These are phyloP conservation scores for Lactifluus pinguis DNA, from an alignment of 768 basidiomycete species.

Conservation along the genomic window DNA sequence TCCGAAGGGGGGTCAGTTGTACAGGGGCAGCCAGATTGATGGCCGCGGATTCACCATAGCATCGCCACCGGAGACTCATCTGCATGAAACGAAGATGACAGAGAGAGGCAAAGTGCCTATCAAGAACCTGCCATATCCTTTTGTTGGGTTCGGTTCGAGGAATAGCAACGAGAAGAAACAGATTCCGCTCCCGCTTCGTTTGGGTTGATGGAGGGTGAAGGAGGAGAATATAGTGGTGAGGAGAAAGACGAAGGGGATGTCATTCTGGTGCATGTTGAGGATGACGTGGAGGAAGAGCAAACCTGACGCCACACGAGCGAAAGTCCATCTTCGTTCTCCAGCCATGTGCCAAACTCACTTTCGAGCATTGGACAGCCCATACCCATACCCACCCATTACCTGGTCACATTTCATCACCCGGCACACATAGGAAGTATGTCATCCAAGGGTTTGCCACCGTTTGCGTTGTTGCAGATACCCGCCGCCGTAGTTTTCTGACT, in stretches of 20 bases:
- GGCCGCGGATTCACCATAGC: slow-evolving; percentile 10
- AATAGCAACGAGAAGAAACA: slow-evolving; percentile 43
- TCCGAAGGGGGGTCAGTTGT: no score
- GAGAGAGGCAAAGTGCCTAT: slow-evolving; percentile 45
- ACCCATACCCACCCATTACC: slow-evolving; percentile 60
- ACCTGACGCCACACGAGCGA: slow-evolving; percentile 29
- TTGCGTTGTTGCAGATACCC: slow-evolving; percentile 23
- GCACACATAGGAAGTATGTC: slow-evolving; percentile 34
- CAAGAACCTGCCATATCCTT: slow-evolving; percentile 60
- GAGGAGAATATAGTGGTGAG: slow-evolving; percentile 22
- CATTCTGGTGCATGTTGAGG: slow-evolving; percentile 28
- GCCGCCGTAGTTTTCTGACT: no score
- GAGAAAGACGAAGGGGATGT: slow-evolving; percentile 21
- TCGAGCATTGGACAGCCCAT: slow-evolving; percentile 80
- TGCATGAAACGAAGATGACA: slow-evolving; percentile 11
- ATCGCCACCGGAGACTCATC: slow-evolving; percentile 30
- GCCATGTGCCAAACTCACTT: slow-evolving; percentile 46
- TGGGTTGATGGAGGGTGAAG: slow-evolving; percentile 29
- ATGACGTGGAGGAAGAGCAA: slow-evolving; percentile 21
- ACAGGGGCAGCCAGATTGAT: slow-evolving; percentile 18
- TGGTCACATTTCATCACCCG: slow-evolving; percentile 55
- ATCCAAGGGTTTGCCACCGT: slow-evolving; percentile 30
- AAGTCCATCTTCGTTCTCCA: slow-evolving; percentile 53
- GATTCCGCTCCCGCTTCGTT: slow-evolving; percentile 74
- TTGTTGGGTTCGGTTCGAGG: slow-evolving; percentile 51